Percentiles rank a stretch among this genome's conserved stretches.
These are phyloP conservation scores for Chytriomyces confervae DNA, from an alignment of 192 early-diverging fungal genomes.

Conservation along the genomic window DNA sequence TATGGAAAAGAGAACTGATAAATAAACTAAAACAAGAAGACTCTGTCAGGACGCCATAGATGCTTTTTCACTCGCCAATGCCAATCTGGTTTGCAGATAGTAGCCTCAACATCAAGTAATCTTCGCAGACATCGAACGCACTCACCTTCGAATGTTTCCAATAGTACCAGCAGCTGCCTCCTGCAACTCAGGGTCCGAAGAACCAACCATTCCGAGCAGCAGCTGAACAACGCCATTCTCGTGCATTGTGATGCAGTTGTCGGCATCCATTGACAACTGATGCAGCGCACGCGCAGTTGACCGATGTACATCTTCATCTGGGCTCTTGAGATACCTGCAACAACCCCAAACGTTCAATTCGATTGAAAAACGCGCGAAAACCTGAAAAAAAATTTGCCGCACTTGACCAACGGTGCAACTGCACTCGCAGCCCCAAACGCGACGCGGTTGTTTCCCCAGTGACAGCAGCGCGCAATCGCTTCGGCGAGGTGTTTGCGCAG, in stretches of 20 bases:
- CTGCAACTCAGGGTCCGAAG: constrained; percentile 59
- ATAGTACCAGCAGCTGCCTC: constrained; percentile 72
- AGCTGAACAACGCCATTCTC: constrained; percentile 72
- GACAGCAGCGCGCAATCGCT: constrained; percentile 69
- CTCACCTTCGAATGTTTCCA: constrained; percentile 66
- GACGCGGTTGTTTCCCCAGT: constrained; percentile 71
- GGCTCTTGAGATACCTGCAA: constrained; percentile 55
- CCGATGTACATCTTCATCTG: constrained; percentile 68
- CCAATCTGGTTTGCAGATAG: constrained; percentile 43
- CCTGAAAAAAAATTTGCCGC: too few relatives aligned
- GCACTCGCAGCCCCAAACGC: constrained; percentile 66
- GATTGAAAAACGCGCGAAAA: too few relatives aligned
- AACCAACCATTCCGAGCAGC: constrained; percentile 68
- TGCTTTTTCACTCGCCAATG: constrained; percentile 67
- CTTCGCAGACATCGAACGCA: not conserved
- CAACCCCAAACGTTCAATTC: too few relatives aligned
- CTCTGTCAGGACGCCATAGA: constrained; percentile 26
- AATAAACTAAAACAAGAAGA: not conserved
- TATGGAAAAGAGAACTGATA: too few relatives aligned
- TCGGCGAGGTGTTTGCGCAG: constrained; percentile 67
- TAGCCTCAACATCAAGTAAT: not conserved
- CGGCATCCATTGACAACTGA: constrained; percentile 74
- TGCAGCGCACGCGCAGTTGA: constrained; percentile 67
- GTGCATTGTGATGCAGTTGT: constrained; percentile 75
- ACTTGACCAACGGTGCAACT: constrained; percentile 67